These are phyloP conservation scores for Fagopyrum esculentum DNA, from an alignment of 148 eudicot genomes.

Conservation along the genomic window DNA sequence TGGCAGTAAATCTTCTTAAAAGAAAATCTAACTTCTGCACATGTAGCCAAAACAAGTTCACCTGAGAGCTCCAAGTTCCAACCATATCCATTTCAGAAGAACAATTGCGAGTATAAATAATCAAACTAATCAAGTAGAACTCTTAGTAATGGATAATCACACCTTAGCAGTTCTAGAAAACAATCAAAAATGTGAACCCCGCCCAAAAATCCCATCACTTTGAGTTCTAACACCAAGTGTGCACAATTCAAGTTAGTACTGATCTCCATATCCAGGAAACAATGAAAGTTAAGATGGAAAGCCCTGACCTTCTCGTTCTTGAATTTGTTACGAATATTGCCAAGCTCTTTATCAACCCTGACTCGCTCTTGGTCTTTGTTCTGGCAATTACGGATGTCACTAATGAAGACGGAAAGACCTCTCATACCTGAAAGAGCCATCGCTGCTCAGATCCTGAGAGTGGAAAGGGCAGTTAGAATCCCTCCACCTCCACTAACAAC, in stretches of 20 bases:
- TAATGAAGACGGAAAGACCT: conserved; percentile 84
- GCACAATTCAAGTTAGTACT: background rate
- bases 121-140: background rate
- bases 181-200: background rate
- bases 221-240: background rate
- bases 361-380: conserved; percentile 87
- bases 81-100: background rate
- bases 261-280: background rate
- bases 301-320: conserved; percentile 78
- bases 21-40: background rate
- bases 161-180: background rate
- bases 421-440: conserved; percentile 97
- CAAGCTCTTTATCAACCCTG: conserved; percentile 90
- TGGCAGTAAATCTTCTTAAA: background rate
- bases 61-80: background rate
- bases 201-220: background rate
- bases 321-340: conserved; percentile 82
- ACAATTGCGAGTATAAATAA: background rate
- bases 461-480: conserved; percentile 13
- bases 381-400: conserved; percentile 88
- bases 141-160: background rate
- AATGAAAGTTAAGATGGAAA: background rate
- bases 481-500: conserved; percentile 1
- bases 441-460: conserved; percentile 33
- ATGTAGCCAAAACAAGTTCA: background rate